Percentiles rank a stretch among this genome's conserved stretches.
phyloP scores from a whole-genome alignment of 208 protist species.

The Trypanosoma scelopori region DNA sequence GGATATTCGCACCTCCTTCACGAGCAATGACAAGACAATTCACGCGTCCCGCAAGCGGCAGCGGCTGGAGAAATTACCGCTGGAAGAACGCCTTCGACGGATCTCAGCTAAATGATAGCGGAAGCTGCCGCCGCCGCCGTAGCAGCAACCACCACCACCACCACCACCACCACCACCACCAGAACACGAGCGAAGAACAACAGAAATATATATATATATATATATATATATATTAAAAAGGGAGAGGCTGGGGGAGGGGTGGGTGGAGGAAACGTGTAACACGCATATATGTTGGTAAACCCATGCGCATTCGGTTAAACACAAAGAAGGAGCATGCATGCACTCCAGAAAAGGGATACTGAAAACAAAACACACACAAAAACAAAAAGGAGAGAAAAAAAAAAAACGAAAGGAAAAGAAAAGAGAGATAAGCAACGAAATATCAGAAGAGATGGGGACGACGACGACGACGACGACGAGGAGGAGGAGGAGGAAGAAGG shows the following conservation, averaged over 20 bases:
- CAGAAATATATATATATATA: no score
- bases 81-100: conserved; percentile 71
- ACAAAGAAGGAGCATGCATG: background rate
- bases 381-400: no score
- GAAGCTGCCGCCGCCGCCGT: conserved; percentile 3
- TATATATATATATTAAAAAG: conserved; percentile 5
- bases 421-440: background rate
- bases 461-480: no score
- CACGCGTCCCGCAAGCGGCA: conserved; percentile 72
- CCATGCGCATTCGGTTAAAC: background rate
- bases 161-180: no score
- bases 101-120: conserved; percentile 16
- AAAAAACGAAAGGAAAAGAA: background rate
- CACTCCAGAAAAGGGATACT: conserved; percentile 4
- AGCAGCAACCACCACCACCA: no score
- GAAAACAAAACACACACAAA: no score
- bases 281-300: no score
- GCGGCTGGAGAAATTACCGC: conserved; percentile 63
- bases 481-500: no score
- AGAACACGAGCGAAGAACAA: no score
- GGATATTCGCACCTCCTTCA: conserved; percentile 46
- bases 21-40: conserved; percentile 69
- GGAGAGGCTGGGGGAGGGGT: no score
- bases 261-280: no score
- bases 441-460: background rate